Evolutionary conservation across 805 yeast species (phyloP).

Genomic region (Barnettozyma vustinii): DNA sequence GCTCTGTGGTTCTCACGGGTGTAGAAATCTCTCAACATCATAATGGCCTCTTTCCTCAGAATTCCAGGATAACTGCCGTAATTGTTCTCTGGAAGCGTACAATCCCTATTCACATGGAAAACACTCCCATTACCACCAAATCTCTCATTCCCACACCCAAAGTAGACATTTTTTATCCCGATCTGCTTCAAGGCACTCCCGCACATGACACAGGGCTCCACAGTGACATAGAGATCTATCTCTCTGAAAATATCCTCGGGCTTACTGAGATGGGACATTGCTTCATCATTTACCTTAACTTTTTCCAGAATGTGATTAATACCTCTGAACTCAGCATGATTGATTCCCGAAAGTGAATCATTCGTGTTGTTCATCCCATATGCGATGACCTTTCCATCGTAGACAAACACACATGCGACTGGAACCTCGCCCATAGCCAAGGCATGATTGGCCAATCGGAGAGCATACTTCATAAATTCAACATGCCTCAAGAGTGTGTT

Average conservation of each 20-base stretch:
- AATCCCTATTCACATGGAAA: constrained; percentile 48
- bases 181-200: constrained; percentile 85
- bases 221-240: constrained; percentile 81
- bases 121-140: constrained; percentile 97
- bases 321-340: constrained; percentile 91
- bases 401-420: constrained; percentile 73
- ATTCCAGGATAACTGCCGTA: constrained; percentile 74
- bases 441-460: constrained; percentile 58
- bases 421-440: constrained; percentile 72
- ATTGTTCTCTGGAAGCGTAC: constrained; percentile 22
- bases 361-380: constrained; percentile 86
- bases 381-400: constrained; percentile 51
- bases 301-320: constrained; percentile 46
- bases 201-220: constrained; percentile 98
- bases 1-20: constrained; percentile 81
- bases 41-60: constrained; percentile 73
- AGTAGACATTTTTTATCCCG: constrained; percentile 65
- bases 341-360: constrained; percentile 74
- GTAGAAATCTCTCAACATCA: constrained; percentile 77
- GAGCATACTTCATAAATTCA: constrained; percentile 46
- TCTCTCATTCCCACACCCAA: constrained; percentile 92
- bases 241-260: constrained; percentile 40
- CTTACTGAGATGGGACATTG: constrained; percentile 15
- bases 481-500: constrained; percentile 9
- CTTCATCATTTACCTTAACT: constrained; percentile 21